Evolutionary conservation across 1,284 basidiomycete species (phyloP), one percentile per base, ranked within the genome.

Genomic region (Wolfiporia cocos): DNA sequence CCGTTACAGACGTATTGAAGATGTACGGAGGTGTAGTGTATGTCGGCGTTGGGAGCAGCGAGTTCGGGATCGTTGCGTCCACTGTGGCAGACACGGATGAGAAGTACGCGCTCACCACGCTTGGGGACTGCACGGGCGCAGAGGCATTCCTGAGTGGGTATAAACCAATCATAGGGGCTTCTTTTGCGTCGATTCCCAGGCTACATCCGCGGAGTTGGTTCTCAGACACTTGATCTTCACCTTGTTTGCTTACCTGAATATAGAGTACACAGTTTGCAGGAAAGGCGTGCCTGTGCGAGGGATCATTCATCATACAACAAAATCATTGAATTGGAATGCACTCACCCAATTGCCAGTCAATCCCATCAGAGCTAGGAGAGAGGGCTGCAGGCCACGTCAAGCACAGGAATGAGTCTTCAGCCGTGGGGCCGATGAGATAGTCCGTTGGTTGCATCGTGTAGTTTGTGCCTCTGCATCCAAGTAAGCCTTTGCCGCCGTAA

Each of bases 281-380:
- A 93, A 93, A 0, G 86, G 73, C 2, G 77, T 68, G n/a, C 89
- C 89, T 70, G 49, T 33, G 6, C 29, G 19, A 31, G 2, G 12
- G 5, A 7, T 34, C 17, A 20, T n/a, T 32, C 12, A 12, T 20
- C 9, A 9, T 34, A 19, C 6, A 26, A 6, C 12, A 1, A 39
- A 28, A 29, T 23, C 32, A 22, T n/a, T n/a, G n/a, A n/a, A n/a
- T n/a, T n/a, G n/a, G n/a, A n/a, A n/a, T n/a, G n/a, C n/a, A 24
- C 53, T 17, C 55, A 77, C 82, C 82, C 43, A 93, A 68, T 59
- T 91, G 85, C 91, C 91, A 94, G 58, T 91, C 89, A 33, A 93
- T 75, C 2, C 88, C 90, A 59, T 90, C 84, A 10, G 80, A 59
- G 39, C 71, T 80, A 0, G 84, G 81, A 3, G 77, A 68, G 12